A percentile compares a stretch with the other conserved stretches of the same genome.
phyloP scores from a whole-genome alignment of 192 early-diverging fungal genomes.

The Podila epigama region DNA sequence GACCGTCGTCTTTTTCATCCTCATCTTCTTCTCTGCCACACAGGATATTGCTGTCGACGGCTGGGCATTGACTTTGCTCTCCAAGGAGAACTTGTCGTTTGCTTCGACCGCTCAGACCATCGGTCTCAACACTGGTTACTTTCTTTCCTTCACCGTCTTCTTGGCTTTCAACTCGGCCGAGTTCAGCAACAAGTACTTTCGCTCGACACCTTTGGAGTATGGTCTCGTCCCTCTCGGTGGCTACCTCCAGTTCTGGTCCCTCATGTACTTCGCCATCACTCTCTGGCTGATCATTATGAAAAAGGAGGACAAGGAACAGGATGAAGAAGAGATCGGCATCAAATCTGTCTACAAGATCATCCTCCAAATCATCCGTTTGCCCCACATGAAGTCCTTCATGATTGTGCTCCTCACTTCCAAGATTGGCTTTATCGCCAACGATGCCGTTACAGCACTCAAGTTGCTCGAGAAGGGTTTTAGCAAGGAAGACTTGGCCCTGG shows the following conservation, averaged over 20 bases:
- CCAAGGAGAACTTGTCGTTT: constrained; percentile 91
- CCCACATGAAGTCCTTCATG: constrained; percentile 89
- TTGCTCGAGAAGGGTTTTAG: constrained; percentile 93
- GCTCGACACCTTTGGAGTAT: constrained; percentile 63
- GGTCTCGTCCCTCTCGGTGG: constrained; percentile 83
- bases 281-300: constrained; percentile 82
- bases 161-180: constrained; percentile 94
- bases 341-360: constrained; percentile 88
- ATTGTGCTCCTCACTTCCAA: constrained; percentile 84
- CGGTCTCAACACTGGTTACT: constrained; percentile 95
- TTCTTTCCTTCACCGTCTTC: constrained; percentile 96
- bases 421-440: constrained; percentile 96
- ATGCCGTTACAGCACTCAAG: constrained; percentile 93
- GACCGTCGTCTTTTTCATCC: constrained; percentile 78
- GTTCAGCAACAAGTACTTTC: constrained; percentile 94
- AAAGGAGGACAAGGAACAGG: constrained; percentile 60
- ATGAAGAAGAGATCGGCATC: constrained; percentile 70
- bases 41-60: constrained; percentile 86
- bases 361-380: constrained; percentile 83
- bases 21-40: constrained; percentile 95
- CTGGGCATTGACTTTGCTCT: constrained; percentile 93
- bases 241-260: constrained; percentile 95
- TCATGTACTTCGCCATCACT: constrained; percentile 89
- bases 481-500: constrained; percentile 93
- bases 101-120: constrained; percentile 96